A percentile compares a stretch with the other conserved stretches of the same genome.
Conservation (phyloP, 208 protist genomes). For the Wallacemonas sp. region DNA sequence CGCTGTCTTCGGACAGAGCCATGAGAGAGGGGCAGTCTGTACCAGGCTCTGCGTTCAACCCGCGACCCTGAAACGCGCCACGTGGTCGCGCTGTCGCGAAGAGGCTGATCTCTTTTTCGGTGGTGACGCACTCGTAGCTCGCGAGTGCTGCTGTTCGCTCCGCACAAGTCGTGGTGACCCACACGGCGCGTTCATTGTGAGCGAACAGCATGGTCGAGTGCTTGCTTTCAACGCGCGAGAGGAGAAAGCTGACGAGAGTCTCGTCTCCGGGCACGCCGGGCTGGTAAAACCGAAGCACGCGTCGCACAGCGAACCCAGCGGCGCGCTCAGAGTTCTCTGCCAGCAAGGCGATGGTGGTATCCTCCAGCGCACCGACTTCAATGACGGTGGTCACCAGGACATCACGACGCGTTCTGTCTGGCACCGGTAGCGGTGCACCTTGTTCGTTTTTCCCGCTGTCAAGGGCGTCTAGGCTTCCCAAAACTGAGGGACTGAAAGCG, state of each 20-base stretch:
- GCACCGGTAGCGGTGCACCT: no score
- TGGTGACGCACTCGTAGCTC: background rate
- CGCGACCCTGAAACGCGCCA: background rate
- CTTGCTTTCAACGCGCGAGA: conserved; percentile 11
- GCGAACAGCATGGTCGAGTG: conserved; percentile 25
- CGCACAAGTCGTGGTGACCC: conserved; percentile 8
- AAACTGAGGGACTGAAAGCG: background rate
- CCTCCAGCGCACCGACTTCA: background rate
- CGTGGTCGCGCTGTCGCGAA: background rate
- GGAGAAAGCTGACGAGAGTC: conserved; percentile 23
- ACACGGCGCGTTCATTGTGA: conserved; percentile 19
- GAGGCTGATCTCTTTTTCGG: background rate
- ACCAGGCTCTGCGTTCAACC: background rate
- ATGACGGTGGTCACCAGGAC: background rate
- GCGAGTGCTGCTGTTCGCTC: background rate
- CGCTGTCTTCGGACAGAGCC: no score
- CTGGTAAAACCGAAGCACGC: background rate
- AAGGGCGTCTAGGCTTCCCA: no score
- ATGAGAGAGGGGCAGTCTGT: no score
- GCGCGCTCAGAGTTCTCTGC: background rate
- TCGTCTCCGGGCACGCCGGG: conserved; percentile 8
- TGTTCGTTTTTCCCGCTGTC: no score
- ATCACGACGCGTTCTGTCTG: background rate
- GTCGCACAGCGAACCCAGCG: background rate
- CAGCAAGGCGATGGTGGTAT: background rate